Percentiles rank a stretch among this genome's conserved stretches.
Evolutionary conservation across 129 eudicot species (phyloP).

Genomic region (Centrapalus pauciflorus): DNA sequence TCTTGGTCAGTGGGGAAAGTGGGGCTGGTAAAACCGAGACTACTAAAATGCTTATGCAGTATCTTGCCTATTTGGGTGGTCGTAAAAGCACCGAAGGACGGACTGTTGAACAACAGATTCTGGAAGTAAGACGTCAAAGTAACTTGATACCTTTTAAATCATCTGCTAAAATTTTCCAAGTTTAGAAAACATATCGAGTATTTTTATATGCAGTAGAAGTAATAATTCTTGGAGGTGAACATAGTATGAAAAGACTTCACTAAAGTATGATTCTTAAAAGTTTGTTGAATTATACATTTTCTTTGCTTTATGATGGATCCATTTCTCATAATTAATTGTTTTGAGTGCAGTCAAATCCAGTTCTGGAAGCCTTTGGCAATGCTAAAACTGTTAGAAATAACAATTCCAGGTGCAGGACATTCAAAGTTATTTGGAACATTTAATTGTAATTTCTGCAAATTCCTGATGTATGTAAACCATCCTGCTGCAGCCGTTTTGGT

Average conservation of each 20-base stretch:
- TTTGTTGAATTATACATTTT: constrained; percentile 12
- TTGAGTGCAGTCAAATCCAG: constrained; percentile 92
- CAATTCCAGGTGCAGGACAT: constrained; percentile 71
- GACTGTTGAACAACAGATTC: constrained; percentile 93
- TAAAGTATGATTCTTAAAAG: too few species aligned
- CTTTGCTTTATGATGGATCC: constrained; percentile 11
- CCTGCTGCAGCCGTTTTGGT: constrained; percentile 33
- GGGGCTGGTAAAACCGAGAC: constrained; percentile 99
- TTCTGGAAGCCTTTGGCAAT: constrained; percentile 98
- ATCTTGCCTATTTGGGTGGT: constrained; percentile 97
- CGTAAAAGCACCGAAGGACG: constrained; percentile 82
- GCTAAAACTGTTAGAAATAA: constrained; percentile 97
- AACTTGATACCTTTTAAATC: constrained; percentile 11
- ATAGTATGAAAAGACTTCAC: too few species aligned
- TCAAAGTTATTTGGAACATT: neutral
- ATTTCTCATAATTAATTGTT: constrained; percentile 5
- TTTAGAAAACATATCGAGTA: constrained; percentile 8
- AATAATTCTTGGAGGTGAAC: too few species aligned
- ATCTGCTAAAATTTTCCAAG: constrained; percentile 2
- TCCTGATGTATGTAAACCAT: constrained; percentile 22
- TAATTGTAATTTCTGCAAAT: neutral
- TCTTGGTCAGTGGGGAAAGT: constrained; percentile 97
- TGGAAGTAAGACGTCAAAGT: constrained; percentile 57
- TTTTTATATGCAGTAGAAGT: too few species aligned
- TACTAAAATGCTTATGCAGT: constrained; percentile 98